These are phyloP conservation scores for Hirschioporus abietinus DNA, from an alignment of 768 basidiomycete genomes.

Conservation along the genomic window DNA sequence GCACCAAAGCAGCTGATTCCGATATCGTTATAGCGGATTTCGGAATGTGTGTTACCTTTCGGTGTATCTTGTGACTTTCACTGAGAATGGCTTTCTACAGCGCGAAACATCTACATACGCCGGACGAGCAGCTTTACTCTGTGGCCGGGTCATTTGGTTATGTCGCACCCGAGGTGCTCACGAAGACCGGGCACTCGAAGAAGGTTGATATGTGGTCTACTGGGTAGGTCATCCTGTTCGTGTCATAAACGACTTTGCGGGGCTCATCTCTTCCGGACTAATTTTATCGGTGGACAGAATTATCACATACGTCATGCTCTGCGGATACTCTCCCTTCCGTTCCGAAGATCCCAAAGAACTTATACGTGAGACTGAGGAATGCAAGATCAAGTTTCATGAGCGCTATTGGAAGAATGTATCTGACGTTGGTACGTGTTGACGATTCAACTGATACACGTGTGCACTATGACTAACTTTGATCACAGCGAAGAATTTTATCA, in stretches of 20 bases:
- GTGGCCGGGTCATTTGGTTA: constrained; percentile 84
- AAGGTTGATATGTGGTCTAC: constrained; percentile 93
- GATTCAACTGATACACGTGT: neutral
- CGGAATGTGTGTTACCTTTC: constrained; percentile 67
- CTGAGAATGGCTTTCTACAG: constrained; percentile 29
- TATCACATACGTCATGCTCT: constrained; percentile 91
- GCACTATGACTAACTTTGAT: neutral
- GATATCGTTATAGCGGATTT: constrained; percentile 96
- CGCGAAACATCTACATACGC: constrained; percentile 73
- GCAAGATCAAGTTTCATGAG: constrained; percentile 87
- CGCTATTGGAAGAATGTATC: constrained; percentile 93
- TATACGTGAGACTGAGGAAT: constrained; percentile 78
- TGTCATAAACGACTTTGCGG: neutral
- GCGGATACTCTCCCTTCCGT: constrained; percentile 94
- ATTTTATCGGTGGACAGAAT: constrained; percentile 42
- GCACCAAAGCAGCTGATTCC: constrained; percentile 68
- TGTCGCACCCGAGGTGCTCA: constrained; percentile 85
- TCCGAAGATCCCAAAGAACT: constrained; percentile 73
- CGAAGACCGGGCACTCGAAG: constrained; percentile 80
- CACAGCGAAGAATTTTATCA: constrained; percentile 82
- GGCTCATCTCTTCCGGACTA: constrained; percentile 1
- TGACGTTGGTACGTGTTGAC: constrained; percentile 46
- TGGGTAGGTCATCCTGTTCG: constrained; percentile 48
- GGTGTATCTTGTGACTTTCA: constrained; percentile 1
- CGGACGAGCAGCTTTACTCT: constrained; percentile 64